These are phyloP conservation scores for Abrus pulchellus DNA, from an alignment of 306 rosid genomes.

Conservation along the genomic window DNA sequence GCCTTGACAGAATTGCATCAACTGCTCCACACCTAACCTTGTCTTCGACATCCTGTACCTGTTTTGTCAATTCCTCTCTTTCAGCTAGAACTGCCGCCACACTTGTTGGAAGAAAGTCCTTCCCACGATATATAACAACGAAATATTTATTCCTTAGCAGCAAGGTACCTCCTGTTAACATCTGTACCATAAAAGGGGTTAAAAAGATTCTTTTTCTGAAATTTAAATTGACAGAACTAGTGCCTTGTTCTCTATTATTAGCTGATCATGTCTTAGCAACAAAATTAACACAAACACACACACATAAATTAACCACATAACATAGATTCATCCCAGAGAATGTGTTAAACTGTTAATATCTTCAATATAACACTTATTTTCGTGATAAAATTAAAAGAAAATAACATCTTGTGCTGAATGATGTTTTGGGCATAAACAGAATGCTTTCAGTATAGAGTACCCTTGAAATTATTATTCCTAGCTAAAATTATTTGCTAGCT, in stretches of 20 bases:
- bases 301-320: constrained; percentile 14
- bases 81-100: constrained; percentile 87
- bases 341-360: not conserved
- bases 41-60: constrained; percentile 94
- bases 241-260: constrained; percentile 17
- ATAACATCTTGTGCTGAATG: not conserved
- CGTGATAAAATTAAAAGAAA: constrained; percentile 2
- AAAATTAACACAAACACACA: not conserved
- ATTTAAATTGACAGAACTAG: constrained; percentile 35
- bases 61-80: constrained; percentile 86
- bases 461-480: constrained; percentile 14
- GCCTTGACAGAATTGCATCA: constrained; percentile 57
- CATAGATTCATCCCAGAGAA: not conserved
- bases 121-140: constrained; percentile 93
- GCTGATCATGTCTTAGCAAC: constrained; percentile 33
- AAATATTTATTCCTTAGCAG: constrained; percentile 90
- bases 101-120: constrained; percentile 89
- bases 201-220: constrained; percentile 25
- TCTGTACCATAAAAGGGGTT: constrained; percentile 59
- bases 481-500: constrained; percentile 13
- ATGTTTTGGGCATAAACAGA: not conserved
- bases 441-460: not conserved
- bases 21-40: constrained; percentile 63
- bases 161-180: constrained; percentile 91
- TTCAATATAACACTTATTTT: constrained; percentile 5